Percentiles rank a stretch among this genome's conserved stretches.
Conservation (phyloP, 805 yeast genomes). For the Yamadazyma philogaea region DNA sequence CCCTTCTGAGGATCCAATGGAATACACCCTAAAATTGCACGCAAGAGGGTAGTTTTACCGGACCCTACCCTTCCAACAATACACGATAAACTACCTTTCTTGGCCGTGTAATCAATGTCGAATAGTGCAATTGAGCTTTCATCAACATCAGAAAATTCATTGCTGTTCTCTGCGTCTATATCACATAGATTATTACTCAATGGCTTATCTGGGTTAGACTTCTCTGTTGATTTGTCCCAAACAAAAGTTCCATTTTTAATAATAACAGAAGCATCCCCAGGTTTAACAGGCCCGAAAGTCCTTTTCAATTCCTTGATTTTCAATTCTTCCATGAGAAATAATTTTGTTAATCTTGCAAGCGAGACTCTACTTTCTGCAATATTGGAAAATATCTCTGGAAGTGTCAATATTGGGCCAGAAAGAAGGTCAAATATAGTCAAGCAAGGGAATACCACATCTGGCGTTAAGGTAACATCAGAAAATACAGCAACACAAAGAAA, state of each 20-base stretch:
- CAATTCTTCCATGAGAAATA: slow-evolving; percentile 72
- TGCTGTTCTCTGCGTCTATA: slow-evolving; percentile 5
- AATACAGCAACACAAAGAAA: slow-evolving; percentile 74
- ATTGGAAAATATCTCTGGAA: slow-evolving; percentile 86
- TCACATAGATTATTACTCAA: too few relatives aligned
- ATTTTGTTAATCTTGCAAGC: slow-evolving; percentile 65
- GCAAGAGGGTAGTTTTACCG: slow-evolving; percentile 83
- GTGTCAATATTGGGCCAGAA: slow-evolving; percentile 85
- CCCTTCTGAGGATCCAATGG: slow-evolving; percentile 71
- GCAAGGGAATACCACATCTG: slow-evolving; percentile 92
- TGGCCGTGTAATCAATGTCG: slow-evolving; percentile 59
- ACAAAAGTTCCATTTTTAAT: slow-evolving; percentile 68
- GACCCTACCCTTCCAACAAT: slow-evolving; percentile 87
- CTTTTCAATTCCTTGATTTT: slow-evolving; percentile 71
- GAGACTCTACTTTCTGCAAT: slow-evolving; percentile 89
- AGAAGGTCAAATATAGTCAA: slow-evolving; percentile 82
- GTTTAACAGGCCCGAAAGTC: slow-evolving; percentile 43
- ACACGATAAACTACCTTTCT: slow-evolving; percentile 77
- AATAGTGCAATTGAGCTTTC: slow-evolving; percentile 52
- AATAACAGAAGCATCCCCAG: slow-evolving; percentile 69
- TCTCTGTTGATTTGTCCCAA: slow-evolving; percentile 68
- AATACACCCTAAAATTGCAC: slow-evolving; percentile 78
- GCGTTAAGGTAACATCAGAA: slow-evolving; percentile 63
- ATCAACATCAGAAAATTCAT: slow-evolving; percentile 7
- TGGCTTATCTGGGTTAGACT: slow-evolving; percentile 49